A percentile compares a stretch with the other conserved stretches of the same genome.
Conservation (phyloP, 148 eudicot species). For the Rhododendron kiyosumense region DNA sequence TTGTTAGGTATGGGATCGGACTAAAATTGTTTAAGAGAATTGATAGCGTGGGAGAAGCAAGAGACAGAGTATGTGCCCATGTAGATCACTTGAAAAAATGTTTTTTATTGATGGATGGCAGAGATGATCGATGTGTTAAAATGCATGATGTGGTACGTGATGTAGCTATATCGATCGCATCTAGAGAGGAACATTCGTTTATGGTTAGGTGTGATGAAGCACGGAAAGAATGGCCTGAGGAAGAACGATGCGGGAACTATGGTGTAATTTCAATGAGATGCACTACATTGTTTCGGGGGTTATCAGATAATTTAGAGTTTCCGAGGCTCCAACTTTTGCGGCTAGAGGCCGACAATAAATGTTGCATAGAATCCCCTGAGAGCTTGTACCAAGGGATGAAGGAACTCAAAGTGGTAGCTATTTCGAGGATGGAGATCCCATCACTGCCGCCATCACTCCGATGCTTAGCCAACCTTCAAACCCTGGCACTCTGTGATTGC, state of each 20-base stretch:
- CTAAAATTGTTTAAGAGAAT: not conserved
- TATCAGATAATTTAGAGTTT: not conserved
- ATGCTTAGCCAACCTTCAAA: not conserved
- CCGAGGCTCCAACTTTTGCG: not conserved
- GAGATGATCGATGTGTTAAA: not conserved
- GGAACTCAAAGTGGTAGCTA: not conserved
- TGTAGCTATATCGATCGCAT: slow-evolving; percentile 3
- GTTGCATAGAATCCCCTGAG: not conserved
- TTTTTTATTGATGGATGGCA: slow-evolving; percentile 2
- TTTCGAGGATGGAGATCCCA: not conserved
- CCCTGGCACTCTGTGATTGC: not conserved
- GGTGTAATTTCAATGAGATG: not conserved
- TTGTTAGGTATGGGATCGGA: slow-evolving; percentile 1
- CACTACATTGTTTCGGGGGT: not conserved
- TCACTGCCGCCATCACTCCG: not conserved
- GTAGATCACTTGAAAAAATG: not conserved
- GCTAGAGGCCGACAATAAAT: not conserved
- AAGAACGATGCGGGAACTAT: not conserved
- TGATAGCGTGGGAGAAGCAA: not conserved
- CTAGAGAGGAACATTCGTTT: not conserved
- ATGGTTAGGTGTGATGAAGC: not conserved
- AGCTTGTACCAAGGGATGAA: not conserved
- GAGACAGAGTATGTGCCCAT: not conserved
- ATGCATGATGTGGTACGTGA: slow-evolving; percentile 20
- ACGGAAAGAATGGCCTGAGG: not conserved